Conservation (phyloP, 2,329 filamentous ascomycete genomes). For the Diaporthe caulivora region DNA sequence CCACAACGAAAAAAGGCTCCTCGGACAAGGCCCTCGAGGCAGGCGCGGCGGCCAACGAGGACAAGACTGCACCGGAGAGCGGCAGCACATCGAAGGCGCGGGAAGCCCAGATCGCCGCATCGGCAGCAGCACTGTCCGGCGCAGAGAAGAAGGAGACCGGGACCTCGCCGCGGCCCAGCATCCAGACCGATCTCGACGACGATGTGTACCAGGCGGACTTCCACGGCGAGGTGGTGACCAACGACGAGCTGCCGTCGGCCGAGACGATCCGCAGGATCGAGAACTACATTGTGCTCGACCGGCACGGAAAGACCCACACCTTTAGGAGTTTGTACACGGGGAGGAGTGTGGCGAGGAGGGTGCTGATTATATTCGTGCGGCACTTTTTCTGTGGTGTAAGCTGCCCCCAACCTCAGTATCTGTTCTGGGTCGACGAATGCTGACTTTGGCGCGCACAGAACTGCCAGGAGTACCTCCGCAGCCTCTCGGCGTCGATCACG, state of each 20-base stretch:
- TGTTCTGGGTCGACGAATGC: not conserved
- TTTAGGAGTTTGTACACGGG: conserved; percentile 75
- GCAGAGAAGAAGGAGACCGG: conserved; percentile 31
- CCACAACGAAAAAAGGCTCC: not conserved
- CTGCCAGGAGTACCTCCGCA: conserved; percentile 80
- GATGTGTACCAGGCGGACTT: conserved; percentile 59
- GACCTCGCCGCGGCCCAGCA: conserved; percentile 29
- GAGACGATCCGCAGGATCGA: conserved; percentile 65
- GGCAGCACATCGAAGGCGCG: conserved; percentile 9
- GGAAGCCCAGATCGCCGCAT: conserved; percentile 6
- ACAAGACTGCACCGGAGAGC: conserved; percentile 6
- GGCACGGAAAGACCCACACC: conserved; percentile 67
- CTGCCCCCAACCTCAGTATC: conserved; percentile 40
- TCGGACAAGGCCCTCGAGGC: conserved; percentile 6
- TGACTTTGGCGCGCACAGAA: conserved; percentile 60
- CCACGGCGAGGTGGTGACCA: conserved; percentile 66
- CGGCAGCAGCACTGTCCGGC: conserved; percentile 18
- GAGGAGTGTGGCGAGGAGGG: conserved; percentile 64
- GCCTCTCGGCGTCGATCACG: conserved; percentile 70
- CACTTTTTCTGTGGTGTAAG: conserved; percentile 86
- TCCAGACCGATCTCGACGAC: conserved; percentile 38
- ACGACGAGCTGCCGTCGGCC: conserved; percentile 65
- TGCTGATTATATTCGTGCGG: conserved; percentile 80
- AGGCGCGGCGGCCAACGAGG: not conserved
- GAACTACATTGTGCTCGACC: conserved; percentile 70